Evolutionary conservation across 352 stramenopile genomes (phyloP).

Genomic region (Blastocystis sp.): DNA sequence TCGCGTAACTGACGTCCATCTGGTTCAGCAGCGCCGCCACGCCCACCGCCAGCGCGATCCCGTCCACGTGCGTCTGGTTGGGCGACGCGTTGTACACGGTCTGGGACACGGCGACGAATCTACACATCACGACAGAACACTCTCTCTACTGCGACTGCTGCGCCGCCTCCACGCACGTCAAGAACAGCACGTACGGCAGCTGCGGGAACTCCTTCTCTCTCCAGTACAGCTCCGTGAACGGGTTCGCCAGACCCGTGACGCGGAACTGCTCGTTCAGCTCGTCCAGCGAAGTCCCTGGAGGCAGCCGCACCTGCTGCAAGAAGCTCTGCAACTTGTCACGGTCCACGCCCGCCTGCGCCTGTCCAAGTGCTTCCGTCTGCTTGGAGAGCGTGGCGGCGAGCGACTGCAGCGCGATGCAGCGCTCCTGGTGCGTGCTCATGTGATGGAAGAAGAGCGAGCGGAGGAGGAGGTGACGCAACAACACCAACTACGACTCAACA

Average conservation of each 20-base stretch:
- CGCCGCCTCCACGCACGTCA: conserved; percentile 1
- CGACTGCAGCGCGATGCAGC: neutral
- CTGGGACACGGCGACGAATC: neutral
- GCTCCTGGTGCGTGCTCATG: neutral
- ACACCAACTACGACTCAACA: neutral
- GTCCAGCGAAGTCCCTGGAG: neutral
- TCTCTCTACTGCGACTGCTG: neutral
- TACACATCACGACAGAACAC: neutral
- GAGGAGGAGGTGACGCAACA: conserved; percentile 4
- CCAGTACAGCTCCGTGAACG: conserved; percentile 8
- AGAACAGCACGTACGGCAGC: neutral
- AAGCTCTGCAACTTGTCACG: conserved; percentile 3
- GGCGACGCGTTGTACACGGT: neutral
- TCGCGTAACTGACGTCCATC: conserved; percentile 27
- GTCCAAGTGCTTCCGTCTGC: neutral
- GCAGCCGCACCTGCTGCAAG: neutral
- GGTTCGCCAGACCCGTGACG: neutral
- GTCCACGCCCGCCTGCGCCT: neutral
- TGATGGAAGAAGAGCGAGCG: conserved; percentile 1
- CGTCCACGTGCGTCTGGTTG: neutral
- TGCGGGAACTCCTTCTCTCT: neutral
- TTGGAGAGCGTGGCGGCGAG: neutral
- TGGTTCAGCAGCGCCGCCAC: conserved; percentile 26
- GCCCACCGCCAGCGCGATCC: neutral
- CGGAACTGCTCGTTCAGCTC: neutral